Evolutionary conservation across 192 early-diverging fungal species (phyloP).

Genomic region (Lobosporangium transversale): DNA sequence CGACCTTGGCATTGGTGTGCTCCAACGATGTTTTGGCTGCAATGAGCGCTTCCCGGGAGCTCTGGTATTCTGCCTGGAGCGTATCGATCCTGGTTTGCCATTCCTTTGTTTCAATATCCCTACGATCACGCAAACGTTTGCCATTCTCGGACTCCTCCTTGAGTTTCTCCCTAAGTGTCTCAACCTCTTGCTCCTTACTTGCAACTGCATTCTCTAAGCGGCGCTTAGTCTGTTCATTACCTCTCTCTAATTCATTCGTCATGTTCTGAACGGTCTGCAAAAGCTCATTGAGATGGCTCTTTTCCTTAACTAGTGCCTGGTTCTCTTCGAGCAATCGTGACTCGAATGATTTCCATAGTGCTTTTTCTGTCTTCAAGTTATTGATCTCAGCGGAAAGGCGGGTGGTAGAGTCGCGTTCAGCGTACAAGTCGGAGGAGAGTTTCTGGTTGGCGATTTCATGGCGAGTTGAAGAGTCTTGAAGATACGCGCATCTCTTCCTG

Average conservation of each 20-base stretch:
- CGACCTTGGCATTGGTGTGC: slow-evolving; percentile 57
- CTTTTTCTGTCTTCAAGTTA: slow-evolving; percentile 66
- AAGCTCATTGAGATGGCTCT: slow-evolving; percentile 62
- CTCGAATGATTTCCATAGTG: slow-evolving; percentile 62
- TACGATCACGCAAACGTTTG: slow-evolving; percentile 46
- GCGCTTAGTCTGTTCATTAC: slow-evolving; percentile 40
- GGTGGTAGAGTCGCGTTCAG: slow-evolving; percentile 62
- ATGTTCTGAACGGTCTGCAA: slow-evolving; percentile 61
- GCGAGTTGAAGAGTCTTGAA: slow-evolving; percentile 59
- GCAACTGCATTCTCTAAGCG: slow-evolving; percentile 54
- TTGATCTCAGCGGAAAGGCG: slow-evolving; percentile 57
- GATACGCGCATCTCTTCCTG: slow-evolving; percentile 62
- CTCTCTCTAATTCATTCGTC: slow-evolving; percentile 62
- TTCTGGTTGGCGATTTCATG: slow-evolving; percentile 73
- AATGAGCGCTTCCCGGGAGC: slow-evolving; percentile 51
- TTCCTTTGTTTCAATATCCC: slow-evolving; percentile 52
- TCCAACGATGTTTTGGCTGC: slow-evolving; percentile 56
- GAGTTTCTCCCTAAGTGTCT: slow-evolving; percentile 58
- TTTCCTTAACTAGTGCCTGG: slow-evolving; percentile 61
- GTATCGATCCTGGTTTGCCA: slow-evolving; percentile 52
- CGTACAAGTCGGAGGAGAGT: slow-evolving; percentile 57
- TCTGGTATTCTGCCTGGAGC: slow-evolving; percentile 45
- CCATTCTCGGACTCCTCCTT: slow-evolving; percentile 44
- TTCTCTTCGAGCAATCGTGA: slow-evolving; percentile 60
- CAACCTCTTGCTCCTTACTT: slow-evolving; percentile 57